Evolutionary conservation across 169 alveolate genomes (phyloP), one percentile per base, ranked within the genome.

Genomic region (Plasmodium coatneyi): DNA sequence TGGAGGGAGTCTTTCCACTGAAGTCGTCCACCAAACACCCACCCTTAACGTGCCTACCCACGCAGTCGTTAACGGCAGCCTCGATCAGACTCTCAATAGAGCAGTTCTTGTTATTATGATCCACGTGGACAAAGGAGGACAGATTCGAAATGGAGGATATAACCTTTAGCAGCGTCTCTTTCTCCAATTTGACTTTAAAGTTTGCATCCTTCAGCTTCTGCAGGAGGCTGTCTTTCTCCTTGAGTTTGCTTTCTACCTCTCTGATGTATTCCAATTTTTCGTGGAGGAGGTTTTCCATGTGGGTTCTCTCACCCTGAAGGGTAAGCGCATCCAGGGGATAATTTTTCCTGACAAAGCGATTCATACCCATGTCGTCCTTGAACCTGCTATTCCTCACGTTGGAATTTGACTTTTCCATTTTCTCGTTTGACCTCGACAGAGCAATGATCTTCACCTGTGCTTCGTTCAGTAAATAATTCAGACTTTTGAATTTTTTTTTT

Each of bases 401-500:
- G 0, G 39, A 30, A 66, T 72, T 34, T 14, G n/a, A 60, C 16
- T 66, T 89, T 43, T 89, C 94, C 80, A 79, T 79, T 12, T 79
- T 79, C 2, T 36, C 86, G 22, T 78, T 60, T 22, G 89, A 25
- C 34, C 82, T 79, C 6, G 94, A 25, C 4, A 89, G 60, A 6
- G 82, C 52, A n/a, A 89, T 80, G 16, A 89, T 80, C 25, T 80
- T 89, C 12, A 80, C 52, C 49, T 78, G 91, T 7, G 94, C 94
- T 72, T 89, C 83, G 46, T 89, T 89, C 16, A 89, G 79, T 32
- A 56, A 10, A 30, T 89, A 66, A 49, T 89, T 89, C 34, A 89
- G 34, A n/a, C 56, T 78, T 70, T 60, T 78, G 16, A 79, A 89
- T 39, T 89, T 89, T n/a, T 28, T 7, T 41, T 89, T 89, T 34